A percentile compares a stretch with the other conserved stretches of the same genome.
Conservation (phyloP, 1,284 basidiomycete species). For the Acaromyces ingoldii region DNA sequence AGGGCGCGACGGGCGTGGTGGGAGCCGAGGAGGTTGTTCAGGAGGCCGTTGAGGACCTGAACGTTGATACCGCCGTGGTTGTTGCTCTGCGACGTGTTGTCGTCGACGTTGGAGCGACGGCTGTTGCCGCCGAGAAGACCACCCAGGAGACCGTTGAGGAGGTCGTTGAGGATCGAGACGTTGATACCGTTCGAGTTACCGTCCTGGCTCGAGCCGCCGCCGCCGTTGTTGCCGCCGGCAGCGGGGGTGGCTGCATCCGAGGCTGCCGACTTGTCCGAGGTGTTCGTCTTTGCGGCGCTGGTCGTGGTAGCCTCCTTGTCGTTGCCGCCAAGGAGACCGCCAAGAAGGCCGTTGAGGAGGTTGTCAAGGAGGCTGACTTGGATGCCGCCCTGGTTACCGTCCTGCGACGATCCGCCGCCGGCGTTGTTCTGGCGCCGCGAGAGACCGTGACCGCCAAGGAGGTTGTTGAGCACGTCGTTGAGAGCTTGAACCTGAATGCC, state of each 20-base stretch:
- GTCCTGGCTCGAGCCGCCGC: conserved; percentile 20
- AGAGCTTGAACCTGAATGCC: no score
- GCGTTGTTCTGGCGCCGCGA: no score
- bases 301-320: neutral
- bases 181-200: conserved; percentile 25
- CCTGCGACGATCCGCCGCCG: no score
- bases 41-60: conserved; percentile 4
- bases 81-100: neutral
- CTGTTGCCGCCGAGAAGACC: neutral
- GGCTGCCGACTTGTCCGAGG: neutral
- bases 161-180: conserved; percentile 27
- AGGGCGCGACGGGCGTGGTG: neutral
- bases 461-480: no score
- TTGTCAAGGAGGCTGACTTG: conserved; percentile 8
- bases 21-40: conserved; percentile 5
- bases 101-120: neutral
- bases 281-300: no score
- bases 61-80: conserved; percentile 9
- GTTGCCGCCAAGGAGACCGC: neutral
- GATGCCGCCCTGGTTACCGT: neutral
- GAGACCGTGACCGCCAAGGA: no score
- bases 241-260: conserved; percentile 8
- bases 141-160: conserved; percentile 28
- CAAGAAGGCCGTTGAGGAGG: neutral
- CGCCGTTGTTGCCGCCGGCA: conserved; percentile 19